Percentiles rank a stretch among this genome's conserved stretches.
phyloP scores from a whole-genome alignment of 1,284 basidiomycete genomes.

The Puccinia coronata region DNA sequence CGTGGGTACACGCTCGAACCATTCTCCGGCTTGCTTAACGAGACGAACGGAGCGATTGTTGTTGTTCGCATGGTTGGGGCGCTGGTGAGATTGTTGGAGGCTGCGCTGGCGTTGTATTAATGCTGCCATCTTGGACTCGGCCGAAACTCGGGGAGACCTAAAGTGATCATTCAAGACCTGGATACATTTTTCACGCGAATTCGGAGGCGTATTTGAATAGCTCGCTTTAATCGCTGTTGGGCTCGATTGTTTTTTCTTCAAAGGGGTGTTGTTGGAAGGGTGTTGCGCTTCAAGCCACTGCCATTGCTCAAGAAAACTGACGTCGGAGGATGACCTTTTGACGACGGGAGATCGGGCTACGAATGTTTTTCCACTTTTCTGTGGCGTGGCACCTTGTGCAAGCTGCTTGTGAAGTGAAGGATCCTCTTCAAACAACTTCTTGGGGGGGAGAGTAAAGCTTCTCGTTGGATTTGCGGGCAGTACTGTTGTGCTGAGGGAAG shows the following conservation, averaged over 20 bases:
- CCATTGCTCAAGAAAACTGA: constrained; percentile 30
- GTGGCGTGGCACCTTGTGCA: neutral
- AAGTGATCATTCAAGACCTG: constrained; percentile 22
- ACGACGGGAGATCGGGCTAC: constrained; percentile 28
- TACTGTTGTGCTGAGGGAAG: neutral
- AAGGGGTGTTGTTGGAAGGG: neutral
- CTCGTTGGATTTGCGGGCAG: neutral
- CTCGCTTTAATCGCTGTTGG: neutral
- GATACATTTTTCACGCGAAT: constrained; percentile 6
- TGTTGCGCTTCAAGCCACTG: constrained; percentile 44
- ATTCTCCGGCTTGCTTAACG: neutral
- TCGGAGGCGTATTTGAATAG: neutral
- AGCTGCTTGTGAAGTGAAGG: too few species aligned
- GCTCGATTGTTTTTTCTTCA: constrained; percentile 4
- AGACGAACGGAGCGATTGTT: too few species aligned
- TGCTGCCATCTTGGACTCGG: constrained; percentile 2
- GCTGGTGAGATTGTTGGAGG: neutral
- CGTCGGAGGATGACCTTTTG: constrained; percentile 38
- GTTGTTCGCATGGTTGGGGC: too few species aligned
- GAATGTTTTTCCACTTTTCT: neutral
- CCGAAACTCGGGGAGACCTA: neutral
- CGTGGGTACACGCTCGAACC: constrained; percentile 14
- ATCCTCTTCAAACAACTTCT: neutral
- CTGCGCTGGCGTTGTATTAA: constrained; percentile 27
- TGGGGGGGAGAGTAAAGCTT: neutral